Conservation (phyloP, 2,329 filamentous ascomycete genomes). For the Blastomyces emzantsi region DNA sequence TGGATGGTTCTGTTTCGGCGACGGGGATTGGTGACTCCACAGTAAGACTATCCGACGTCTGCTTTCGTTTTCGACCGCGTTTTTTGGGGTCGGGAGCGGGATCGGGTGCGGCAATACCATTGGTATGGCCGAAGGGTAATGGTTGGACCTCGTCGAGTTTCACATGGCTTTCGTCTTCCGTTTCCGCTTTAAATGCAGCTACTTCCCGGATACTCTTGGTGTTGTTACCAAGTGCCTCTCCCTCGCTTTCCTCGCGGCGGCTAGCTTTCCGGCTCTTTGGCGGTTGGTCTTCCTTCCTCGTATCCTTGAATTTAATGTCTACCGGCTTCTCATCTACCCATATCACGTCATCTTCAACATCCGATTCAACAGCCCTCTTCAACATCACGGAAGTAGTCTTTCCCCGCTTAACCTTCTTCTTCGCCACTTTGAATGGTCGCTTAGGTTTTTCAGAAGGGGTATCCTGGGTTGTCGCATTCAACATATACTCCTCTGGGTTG, state of each 20-base stretch:
- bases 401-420: slow-evolving; percentile 37
- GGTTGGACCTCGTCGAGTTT: background rate
- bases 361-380: slow-evolving; percentile 24
- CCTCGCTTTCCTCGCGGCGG: background rate
- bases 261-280: background rate
- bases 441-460: slow-evolving; percentile 14
- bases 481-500: background rate
- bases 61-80: slow-evolving; percentile 36
- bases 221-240: background rate
- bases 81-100: slow-evolving; percentile 31
- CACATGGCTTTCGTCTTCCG: slow-evolving; percentile 6
- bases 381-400: slow-evolving; percentile 33
- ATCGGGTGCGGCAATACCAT: slow-evolving; percentile 9
- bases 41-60: slow-evolving; percentile 20
- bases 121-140: background rate
- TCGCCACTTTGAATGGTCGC: slow-evolving; percentile 30
- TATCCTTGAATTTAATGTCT: slow-evolving; percentile 9
- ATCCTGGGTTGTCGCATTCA: background rate
- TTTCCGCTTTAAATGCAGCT: slow-evolving; percentile 6
- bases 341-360: slow-evolving; percentile 35
- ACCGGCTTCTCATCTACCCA: slow-evolving; percentile 29
- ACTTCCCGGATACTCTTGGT: slow-evolving; percentile 12
- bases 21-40: background rate
- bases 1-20: background rate
- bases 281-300: background rate